Evolutionary conservation across 2,329 filamentous ascomycete genomes (phyloP), one percentile per base, ranked within the genome.

Genomic region (Blastomyces parvus): DNA sequence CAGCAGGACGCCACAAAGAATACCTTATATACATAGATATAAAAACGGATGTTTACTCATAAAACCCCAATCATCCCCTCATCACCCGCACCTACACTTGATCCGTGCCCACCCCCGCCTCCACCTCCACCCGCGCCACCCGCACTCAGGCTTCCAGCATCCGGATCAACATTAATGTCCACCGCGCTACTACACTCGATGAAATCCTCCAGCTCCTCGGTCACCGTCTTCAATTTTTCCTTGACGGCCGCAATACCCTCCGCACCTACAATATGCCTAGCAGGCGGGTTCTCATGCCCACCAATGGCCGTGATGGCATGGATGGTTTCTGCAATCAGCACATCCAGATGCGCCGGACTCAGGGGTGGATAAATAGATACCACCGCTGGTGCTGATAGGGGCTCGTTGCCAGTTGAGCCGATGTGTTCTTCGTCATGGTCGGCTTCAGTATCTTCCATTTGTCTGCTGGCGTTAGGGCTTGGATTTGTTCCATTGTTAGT

Each of bases 121-220:
- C 66, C 63, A 50, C 69, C 68, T 22, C 69, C 67, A 63, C 65
- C 58, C 7, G 5, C 13, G 22, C 30, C 53, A 38, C 8, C 11
- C 53, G 30, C 67, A 52, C 64, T 64, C 9, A 64, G 58, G 59
- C 67, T 68, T 55, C 59, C 65, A 40, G 69, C 66, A 64, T 72
- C 72, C 27, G 69, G 70, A 65, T 76, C 72, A 42, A 67, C 68
- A 48, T 71, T 72, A 64, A 77, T 76, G 73, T 96, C 92, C 19
- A 94, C 91, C 0, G 90, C 88, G 67, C 88, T 82, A 70, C 91
- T 97, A 33, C 91, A 88, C 70, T 96, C 91, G 36, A 96, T 88
- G 75, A 97, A 97, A 69, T 97, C 94, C 74, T 97, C 94, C 63
- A 97, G 79, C 78, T 97, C 94, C 74, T 97, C 92, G 66, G 91